Percentiles rank a stretch among this genome's conserved stretches.
Conservation (phyloP, 139 green algal species). For the Monoraphidium neglectum region DNA sequence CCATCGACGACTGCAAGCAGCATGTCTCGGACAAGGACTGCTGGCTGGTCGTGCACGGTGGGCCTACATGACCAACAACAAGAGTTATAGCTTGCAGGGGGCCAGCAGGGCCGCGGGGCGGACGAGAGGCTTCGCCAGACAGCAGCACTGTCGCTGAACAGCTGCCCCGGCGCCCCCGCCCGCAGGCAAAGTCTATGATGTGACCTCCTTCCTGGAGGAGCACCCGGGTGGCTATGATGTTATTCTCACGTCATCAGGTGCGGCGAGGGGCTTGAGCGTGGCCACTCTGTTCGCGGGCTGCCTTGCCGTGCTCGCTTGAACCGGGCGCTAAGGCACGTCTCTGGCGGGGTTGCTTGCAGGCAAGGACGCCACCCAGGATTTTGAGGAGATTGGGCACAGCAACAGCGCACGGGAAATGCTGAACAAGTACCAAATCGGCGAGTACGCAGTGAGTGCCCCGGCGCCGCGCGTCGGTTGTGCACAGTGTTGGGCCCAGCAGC, state of each 20-base stretch:
- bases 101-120: too few species aligned
- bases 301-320: neutral
- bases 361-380: slow-evolving; percentile 86
- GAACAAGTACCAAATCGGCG: slow-evolving; percentile 78
- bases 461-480: neutral
- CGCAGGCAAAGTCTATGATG: slow-evolving; percentile 80
- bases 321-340: neutral
- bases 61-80: too few species aligned
- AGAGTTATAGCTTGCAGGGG: too few species aligned
- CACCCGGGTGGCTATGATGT: slow-evolving; percentile 85
- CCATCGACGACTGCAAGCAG: slow-evolving; percentile 62
- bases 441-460: slow-evolving; percentile 56
- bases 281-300: neutral
- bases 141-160: too few species aligned
- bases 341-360: slow-evolving; percentile 43
- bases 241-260: slow-evolving; percentile 68
- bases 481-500: neutral
- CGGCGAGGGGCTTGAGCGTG: neutral
- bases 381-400: slow-evolving; percentile 93
- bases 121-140: too few species aligned
- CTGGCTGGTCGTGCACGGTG: slow-evolving; percentile 76
- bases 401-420: slow-evolving; percentile 79
- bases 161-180: too few species aligned
- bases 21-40: slow-evolving; percentile 81
- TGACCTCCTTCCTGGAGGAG: slow-evolving; percentile 89